Conservation (phyloP, 345 rosid species). For the Citrus sp. region DNA sequence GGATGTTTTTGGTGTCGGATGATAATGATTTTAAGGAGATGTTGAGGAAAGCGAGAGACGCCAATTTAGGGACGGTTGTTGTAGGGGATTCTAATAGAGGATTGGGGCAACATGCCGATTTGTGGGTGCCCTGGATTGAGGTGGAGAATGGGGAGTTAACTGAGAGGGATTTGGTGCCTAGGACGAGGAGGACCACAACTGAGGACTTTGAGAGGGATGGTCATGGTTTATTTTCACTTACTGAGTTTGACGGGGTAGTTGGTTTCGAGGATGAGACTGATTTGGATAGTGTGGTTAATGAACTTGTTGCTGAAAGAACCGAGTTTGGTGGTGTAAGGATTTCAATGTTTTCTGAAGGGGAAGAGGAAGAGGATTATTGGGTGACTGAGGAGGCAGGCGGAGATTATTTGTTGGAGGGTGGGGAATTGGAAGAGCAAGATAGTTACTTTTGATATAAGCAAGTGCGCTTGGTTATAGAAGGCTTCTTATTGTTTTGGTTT, state of each 20-base stretch:
- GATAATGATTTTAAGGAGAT: conserved; percentile 76
- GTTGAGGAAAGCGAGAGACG: conserved; percentile 77
- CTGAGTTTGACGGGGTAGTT: conserved; percentile 34
- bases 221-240: conserved; percentile 43
- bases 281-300: conserved; percentile 37
- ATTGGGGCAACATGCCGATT: conserved; percentile 70
- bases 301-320: conserved; percentile 42
- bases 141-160: conserved; percentile 73
- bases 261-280: conserved; percentile 23
- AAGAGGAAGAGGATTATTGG: conserved; percentile 52
- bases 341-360: conserved; percentile 73
- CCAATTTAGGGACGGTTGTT: conserved; percentile 74
- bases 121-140: conserved; percentile 89
- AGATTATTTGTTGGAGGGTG: conserved; percentile 41
- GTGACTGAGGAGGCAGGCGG: conserved; percentile 21
- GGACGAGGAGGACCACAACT: conserved; percentile 27
- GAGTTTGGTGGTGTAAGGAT: conserved; percentile 45
- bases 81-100: conserved; percentile 70
- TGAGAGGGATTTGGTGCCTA: conserved; percentile 69
- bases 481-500: neutral
- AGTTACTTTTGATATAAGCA: conserved; percentile 17
- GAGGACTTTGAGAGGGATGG: conserved; percentile 31
- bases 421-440: conserved; percentile 22
- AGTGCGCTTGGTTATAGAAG: neutral
- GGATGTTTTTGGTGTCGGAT: conserved; percentile 83